A percentile compares a stretch with the other conserved stretches of the same genome.
Evolutionary conservation across 2,329 filamentous ascomycete genomes (phyloP).

Genomic region (Colletotrichum filicis): DNA sequence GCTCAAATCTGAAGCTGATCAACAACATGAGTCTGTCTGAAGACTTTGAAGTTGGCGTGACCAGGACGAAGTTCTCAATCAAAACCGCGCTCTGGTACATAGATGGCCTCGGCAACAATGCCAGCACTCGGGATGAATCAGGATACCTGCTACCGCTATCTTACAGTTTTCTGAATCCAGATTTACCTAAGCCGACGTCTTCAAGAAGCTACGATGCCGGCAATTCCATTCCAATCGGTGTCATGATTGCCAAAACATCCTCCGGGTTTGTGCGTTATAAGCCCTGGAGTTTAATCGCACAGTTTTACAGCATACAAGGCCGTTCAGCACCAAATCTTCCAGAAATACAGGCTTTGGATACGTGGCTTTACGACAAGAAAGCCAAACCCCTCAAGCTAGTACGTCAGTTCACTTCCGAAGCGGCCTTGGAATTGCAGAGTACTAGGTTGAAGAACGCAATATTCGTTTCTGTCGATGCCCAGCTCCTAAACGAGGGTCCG

Average conservation of each 20-base stretch:
- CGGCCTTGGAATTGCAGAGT: not conserved
- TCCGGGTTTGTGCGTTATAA: not conserved
- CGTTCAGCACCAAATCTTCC: too few relatives aligned
- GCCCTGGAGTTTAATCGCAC: not conserved
- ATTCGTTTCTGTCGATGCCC: too few relatives aligned
- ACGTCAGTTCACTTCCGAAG: not conserved
- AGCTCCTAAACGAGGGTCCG: fast-evolving
- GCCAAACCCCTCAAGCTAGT: not conserved
- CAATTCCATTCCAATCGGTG: not conserved
- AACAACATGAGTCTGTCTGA: not conserved
- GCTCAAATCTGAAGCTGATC: not conserved
- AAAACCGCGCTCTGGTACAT: not conserved
- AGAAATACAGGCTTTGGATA: too few relatives aligned
- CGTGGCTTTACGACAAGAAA: not conserved
- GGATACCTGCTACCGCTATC: not conserved
- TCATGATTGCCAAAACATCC: not conserved
- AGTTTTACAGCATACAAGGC: too few relatives aligned
- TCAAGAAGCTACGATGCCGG: too few relatives aligned
- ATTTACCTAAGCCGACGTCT: too few relatives aligned
- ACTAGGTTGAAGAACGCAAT: not conserved
- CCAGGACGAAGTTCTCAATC: not conserved
- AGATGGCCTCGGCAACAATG: too few relatives aligned
- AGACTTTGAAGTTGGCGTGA: not conserved
- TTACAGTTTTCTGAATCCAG: not conserved
- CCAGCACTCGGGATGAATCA: not conserved